Evolutionary conservation across 202 grass and related monocot species (phyloP), one percentile per base, ranked within the genome.

Genomic region (Setaria italica): DNA sequence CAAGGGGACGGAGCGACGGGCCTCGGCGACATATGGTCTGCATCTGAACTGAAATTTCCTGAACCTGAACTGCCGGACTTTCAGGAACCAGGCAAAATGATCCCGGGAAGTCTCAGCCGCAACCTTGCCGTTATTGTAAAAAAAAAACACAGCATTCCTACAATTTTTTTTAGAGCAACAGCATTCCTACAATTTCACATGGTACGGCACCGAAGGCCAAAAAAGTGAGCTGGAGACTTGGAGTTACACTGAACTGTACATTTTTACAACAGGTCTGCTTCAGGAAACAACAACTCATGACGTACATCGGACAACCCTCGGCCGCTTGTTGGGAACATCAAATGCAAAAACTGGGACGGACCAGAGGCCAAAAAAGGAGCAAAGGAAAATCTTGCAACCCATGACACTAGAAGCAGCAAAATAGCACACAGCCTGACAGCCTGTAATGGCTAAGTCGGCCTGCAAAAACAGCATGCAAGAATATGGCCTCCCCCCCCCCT

Each of bases 191-290:
- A 20, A 14, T 63, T 62, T 19, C 25, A 74, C 70, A 64, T 16
- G 54, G 2, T 63, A 33, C 60, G 37, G 62, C 72, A 58, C 20
- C 20, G 1, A 25, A 43, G 15, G 58, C 60, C 60, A 33, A 35
- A 68, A 78, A 35, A 15, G n/a, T 4, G 30, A 30, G 5, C 37
- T 39, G 37, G 37, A 4, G 37, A 39, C 37, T 55, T 45, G 51
- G 54, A 57, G 59, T 13, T 66, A n/a, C 48, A 62, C 30, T 67
- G 59, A 62, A 62, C 58, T 64, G 62, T 64, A 64, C 30, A 47
- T 88, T 54, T 78, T 64, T 64, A 34, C 32, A 65, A 87, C 73
- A 83, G 6, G 1, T 17, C 51, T 2, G 55, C 65, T 54, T 53
- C 80, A 47, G 46, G 32, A 63, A 20, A 70, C 7, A 32, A 62